Percentiles rank a stretch among this genome's conserved stretches.
Conservation (phyloP, 202 grass and related monocot species). For the Bolboschoenoplectus hybrid region DNA sequence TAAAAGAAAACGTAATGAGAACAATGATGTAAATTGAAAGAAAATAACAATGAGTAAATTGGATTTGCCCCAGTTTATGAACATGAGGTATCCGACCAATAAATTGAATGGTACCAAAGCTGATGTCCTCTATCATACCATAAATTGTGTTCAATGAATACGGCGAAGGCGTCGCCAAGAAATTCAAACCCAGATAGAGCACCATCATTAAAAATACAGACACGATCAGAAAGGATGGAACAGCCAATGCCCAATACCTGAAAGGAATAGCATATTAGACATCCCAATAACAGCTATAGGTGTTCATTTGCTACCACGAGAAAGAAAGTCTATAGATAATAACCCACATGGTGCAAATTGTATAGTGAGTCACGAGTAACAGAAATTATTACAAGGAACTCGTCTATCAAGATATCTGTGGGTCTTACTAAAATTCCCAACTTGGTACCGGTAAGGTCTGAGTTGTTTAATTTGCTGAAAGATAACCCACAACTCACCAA, state of each 20-base stretch:
- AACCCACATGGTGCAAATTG: neutral
- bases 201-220: slow-evolving; percentile 49
- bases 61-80: neutral
- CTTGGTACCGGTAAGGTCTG: neutral
- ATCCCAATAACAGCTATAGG: slow-evolving; percentile 2
- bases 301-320: slow-evolving; percentile 3
- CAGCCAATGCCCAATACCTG: slow-evolving; percentile 83
- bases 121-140: slow-evolving; percentile 42
- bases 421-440: neutral
- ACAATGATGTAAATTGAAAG: neutral
- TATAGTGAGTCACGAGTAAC: neutral
- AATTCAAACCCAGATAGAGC: slow-evolving; percentile 80
- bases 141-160: slow-evolving; percentile 68
- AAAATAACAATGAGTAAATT: neutral
- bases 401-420: neutral
- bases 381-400: neutral
- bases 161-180: slow-evolving; percentile 58
- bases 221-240: slow-evolving; percentile 70
- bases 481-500: neutral
- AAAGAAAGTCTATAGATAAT: neutral
- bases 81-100: neutral
- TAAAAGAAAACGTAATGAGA: neutral
- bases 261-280: slow-evolving; percentile 7
- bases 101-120: neutral
- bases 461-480: neutral